Evolutionary conservation across 495 filamentous ascomycete genomes (phyloP).

Genomic region (Tricharina praecox): DNA sequence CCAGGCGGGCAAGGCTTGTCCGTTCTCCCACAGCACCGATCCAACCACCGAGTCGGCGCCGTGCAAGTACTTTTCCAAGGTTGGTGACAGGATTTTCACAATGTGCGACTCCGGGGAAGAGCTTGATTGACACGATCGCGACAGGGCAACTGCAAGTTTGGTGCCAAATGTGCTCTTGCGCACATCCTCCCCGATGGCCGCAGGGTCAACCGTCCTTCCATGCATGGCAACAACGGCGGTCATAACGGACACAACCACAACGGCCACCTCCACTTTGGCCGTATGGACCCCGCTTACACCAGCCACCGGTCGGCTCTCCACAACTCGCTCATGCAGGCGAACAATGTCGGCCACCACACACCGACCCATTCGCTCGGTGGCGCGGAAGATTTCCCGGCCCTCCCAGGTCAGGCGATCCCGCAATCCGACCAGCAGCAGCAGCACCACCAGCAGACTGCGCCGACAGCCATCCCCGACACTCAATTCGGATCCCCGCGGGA

Average conservation of each 20-base stretch:
- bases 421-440: slow-evolving; percentile 5
- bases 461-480: slow-evolving; percentile 50
- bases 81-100: slow-evolving; percentile 30
- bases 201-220: slow-evolving; percentile 54
- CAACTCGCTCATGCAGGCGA: slow-evolving; percentile 67
- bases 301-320: slow-evolving; percentile 57
- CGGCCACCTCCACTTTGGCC: slow-evolving; percentile 31
- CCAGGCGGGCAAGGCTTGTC: slow-evolving; percentile 88
- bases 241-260: no score
- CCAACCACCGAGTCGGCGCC: slow-evolving; percentile 60
- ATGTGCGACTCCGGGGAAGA: neutral
- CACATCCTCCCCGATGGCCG: slow-evolving; percentile 89
- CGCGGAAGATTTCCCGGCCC: slow-evolving; percentile 32
- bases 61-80: slow-evolving; percentile 98
- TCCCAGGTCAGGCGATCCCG: slow-evolving; percentile 27
- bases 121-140: slow-evolving; percentile 10
- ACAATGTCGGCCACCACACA: slow-evolving; percentile 29
- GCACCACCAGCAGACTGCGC: no score
- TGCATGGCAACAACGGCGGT: slow-evolving; percentile 26
- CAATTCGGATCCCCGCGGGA: slow-evolving; percentile 68
- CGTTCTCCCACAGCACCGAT: slow-evolving; percentile 83
- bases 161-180: slow-evolving; percentile 86
- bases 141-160: slow-evolving; percentile 98
- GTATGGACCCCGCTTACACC: slow-evolving; percentile 26
- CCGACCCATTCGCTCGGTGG: slow-evolving; percentile 27